A percentile compares a stretch with the other conserved stretches of the same genome.
Evolutionary conservation across 352 stramenopile genomes (phyloP).

Genomic region (Phytophthora lateralis): DNA sequence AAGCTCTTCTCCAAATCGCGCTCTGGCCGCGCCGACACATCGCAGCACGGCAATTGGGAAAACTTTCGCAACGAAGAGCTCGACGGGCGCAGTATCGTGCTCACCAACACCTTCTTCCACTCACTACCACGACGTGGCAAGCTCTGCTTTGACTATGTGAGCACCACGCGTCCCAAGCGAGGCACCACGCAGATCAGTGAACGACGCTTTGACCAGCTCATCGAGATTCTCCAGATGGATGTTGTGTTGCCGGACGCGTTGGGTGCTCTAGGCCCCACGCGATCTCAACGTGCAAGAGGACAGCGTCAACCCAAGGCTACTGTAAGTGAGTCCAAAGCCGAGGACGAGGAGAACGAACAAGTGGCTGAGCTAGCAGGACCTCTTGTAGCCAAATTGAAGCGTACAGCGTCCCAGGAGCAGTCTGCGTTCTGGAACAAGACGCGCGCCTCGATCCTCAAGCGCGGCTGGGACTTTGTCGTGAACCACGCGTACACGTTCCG

Average conservation of each 20-base stretch:
- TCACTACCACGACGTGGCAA: slow-evolving; percentile 70
- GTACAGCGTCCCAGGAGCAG: slow-evolving; percentile 28
- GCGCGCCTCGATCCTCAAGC: slow-evolving; percentile 49
- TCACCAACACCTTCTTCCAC: slow-evolving; percentile 84
- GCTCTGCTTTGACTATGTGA: slow-evolving; percentile 92
- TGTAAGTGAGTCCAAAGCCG: not conserved
- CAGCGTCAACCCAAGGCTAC: slow-evolving; percentile 7
- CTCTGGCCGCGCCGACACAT: slow-evolving; percentile 70
- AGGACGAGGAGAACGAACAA: slow-evolving; percentile 8
- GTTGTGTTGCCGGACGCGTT: slow-evolving; percentile 28
- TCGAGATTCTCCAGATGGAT: slow-evolving; percentile 65
- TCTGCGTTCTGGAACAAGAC: slow-evolving; percentile 62
- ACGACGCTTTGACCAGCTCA: slow-evolving; percentile 76
- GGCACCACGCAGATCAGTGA: slow-evolving; percentile 68
- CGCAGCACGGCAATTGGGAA: slow-evolving; percentile 91
- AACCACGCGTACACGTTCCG: slow-evolving; percentile 49
- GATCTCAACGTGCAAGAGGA: slow-evolving; percentile 21
- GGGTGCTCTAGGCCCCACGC: slow-evolving; percentile 20
- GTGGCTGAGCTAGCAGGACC: slow-evolving; percentile 1
- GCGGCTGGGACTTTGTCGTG: slow-evolving; percentile 38
- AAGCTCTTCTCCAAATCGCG: slow-evolving; percentile 75
- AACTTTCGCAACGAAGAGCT: slow-evolving; percentile 93
- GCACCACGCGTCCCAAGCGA: slow-evolving; percentile 69
- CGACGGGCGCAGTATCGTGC: slow-evolving; percentile 67
- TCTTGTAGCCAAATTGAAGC: slow-evolving; percentile 12